phyloP scores from a whole-genome alignment of 192 early-diverging fungal species.

The Backusella mclennaniae region DNA sequence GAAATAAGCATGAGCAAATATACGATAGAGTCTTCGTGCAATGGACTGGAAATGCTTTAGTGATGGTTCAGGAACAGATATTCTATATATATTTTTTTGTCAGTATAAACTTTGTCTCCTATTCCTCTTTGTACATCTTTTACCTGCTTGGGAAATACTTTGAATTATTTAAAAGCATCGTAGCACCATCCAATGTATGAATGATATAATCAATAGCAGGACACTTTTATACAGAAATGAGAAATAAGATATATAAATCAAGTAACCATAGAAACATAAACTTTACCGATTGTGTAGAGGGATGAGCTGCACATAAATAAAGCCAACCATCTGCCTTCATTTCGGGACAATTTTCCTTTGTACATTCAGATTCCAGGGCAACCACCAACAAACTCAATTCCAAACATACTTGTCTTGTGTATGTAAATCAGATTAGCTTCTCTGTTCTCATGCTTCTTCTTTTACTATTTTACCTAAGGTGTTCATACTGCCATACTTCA shows the following conservation, averaged over 20 bases:
- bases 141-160: slow-evolving; percentile 78
- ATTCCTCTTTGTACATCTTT: background rate
- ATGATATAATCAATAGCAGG: slow-evolving; percentile 90
- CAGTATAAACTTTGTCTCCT: background rate
- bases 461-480: slow-evolving; percentile 61
- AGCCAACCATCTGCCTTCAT: slow-evolving; percentile 93
- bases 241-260: background rate
- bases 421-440: background rate
- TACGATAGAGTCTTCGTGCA: slow-evolving; percentile 90
- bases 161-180: slow-evolving; percentile 70
- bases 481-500: slow-evolving; percentile 86
- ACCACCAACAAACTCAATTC: slow-evolving; percentile 80
- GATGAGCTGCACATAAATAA: slow-evolving; percentile 92
- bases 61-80: slow-evolving; percentile 62
- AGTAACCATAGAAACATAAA: background rate
- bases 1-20: slow-evolving; percentile 95
- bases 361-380: slow-evolving; percentile 75
- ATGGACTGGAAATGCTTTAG: slow-evolving; percentile 88
- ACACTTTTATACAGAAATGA: slow-evolving; percentile 51
- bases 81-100: slow-evolving; percentile 28
- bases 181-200: slow-evolving; percentile 92
- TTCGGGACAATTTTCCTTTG: slow-evolving; percentile 71
- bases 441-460: background rate
- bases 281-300: slow-evolving; percentile 65
- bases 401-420: slow-evolving; percentile 77